These are phyloP conservation scores for Trebouxia sp. DNA, from an alignment of 139 green algal species.

Conservation along the genomic window DNA sequence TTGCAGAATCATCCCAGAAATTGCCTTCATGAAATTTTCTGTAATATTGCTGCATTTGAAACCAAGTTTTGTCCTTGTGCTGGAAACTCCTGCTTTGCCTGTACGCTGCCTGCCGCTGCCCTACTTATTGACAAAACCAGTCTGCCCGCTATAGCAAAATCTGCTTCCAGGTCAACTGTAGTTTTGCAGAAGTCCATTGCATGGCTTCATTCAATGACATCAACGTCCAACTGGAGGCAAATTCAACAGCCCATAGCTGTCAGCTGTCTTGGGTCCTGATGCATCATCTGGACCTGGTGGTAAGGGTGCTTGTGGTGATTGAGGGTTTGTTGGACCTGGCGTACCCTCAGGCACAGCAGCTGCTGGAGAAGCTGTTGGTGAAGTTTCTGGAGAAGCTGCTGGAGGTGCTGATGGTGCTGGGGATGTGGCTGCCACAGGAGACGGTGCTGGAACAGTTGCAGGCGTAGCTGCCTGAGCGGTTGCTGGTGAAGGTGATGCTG, in stretches of 20 bases:
- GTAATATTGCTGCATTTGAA: no score
- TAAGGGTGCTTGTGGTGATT: neutral
- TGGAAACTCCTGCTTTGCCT: no score
- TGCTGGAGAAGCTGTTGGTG: neutral
- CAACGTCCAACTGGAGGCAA: neutral
- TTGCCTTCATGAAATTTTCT: no score
- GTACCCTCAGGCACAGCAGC: neutral
- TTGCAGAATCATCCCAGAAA: no score
- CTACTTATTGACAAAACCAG: neutral
- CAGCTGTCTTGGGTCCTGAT: neutral
- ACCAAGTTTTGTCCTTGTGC: no score
- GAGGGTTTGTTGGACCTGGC: neutral
- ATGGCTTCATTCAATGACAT: neutral
- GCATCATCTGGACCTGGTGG: neutral
- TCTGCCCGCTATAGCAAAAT: neutral
- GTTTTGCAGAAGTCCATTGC: no score
- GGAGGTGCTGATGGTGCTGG: no score
- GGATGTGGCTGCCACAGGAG: no score
- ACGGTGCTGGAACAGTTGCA: neutral
- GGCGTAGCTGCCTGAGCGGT: neutral
- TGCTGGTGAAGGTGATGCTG: neutral
- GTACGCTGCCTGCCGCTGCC: no score
- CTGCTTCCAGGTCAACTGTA: no score
- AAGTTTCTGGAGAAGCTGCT: neutral
- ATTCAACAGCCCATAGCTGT: neutral